A percentile compares a stretch with the other conserved stretches of the same genome.
Evolutionary conservation across 108 stramenopile genomes (phyloP).

Genomic region (Skeletonema tropicum): DNA sequence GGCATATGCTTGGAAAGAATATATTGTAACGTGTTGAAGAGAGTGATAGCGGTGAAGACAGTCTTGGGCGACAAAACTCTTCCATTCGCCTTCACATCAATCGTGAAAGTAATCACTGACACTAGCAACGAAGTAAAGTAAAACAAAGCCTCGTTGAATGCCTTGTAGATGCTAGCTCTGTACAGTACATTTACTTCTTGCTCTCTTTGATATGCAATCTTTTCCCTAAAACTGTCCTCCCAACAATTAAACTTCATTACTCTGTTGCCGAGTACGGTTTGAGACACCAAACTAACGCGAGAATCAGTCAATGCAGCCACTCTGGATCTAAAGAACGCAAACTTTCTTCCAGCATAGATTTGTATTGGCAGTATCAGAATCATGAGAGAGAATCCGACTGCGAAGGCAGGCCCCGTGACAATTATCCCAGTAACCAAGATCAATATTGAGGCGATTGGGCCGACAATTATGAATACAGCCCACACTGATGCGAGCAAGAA

Average conservation of each 20-base stretch:
- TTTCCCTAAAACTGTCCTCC: conserved; percentile 71
- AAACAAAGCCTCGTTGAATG: conserved; percentile 85
- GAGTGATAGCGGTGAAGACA: conserved; percentile 58
- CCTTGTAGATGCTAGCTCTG: conserved; percentile 64
- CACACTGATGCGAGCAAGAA: conserved; percentile 38
- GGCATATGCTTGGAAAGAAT: conserved; percentile 34
- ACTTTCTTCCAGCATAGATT: conserved; percentile 64
- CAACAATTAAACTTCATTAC: conserved; percentile 86
- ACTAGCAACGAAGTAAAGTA: conserved; percentile 57
- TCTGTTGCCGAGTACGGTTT: conserved; percentile 85
- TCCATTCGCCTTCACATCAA: conserved; percentile 43
- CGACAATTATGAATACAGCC: conserved; percentile 31
- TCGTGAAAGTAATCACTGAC: conserved; percentile 55
- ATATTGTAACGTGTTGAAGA: conserved; percentile 12
- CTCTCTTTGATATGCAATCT: conserved; percentile 62
- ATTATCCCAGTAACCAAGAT: conserved; percentile 34
- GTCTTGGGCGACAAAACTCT: conserved; percentile 49
- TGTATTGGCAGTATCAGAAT: conserved; percentile 85
- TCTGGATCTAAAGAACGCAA: conserved; percentile 68
- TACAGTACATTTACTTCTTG: conserved; percentile 69
- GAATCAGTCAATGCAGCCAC: conserved; percentile 88
- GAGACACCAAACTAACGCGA: conserved; percentile 81
- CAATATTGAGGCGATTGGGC: conserved; percentile 45
- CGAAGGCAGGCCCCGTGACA: conserved; percentile 67
- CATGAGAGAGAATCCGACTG: conserved; percentile 78